Evolutionary conservation across 345 rosid species (phyloP), one percentile per base, ranked within the genome.

Genomic region (Dipteronia dyeriana): DNA sequence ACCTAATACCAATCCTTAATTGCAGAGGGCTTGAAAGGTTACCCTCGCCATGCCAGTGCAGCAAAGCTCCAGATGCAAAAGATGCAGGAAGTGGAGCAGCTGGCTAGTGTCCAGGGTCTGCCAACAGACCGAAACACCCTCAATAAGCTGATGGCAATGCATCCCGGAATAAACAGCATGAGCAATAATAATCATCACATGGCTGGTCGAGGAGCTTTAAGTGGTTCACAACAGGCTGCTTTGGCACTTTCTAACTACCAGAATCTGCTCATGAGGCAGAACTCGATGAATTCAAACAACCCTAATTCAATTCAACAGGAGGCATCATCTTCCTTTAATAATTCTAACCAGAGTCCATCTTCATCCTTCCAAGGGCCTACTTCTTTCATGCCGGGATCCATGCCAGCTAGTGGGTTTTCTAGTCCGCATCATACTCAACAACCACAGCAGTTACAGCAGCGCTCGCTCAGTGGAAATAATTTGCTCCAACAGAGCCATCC

Each of bases 1-100:
- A 79, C 39, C 60, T 76, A 9, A 65, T 45, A 25, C 26, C 34
- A 19, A 31, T 43, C 34, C 39, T 62, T 75, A 23, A 71, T 51
- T 86, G 87, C 94, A 95, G 99, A 95, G 83, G 94, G 97, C 72
- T 86, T 95, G 87, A 95, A 93, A 85, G 91, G 76, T 80, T 95
- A 88, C 84, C 96, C 94, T 63, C 86, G 88, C 43, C 92, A 84
- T 76, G 79, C 85, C 49, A 74, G 74, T 41, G 80, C 86, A 39
- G 88, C 90, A 59, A 94, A 94, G 82, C 76, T 87, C 76, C 95
- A 94, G 82, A 82, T 92, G 90, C 98, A 91, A 70, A 88, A 87
- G 83, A 85, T 90, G 87, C 97, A 88, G 85, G 97, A 93, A 79
- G 89, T 89, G 85, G 97, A 96, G 84, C 99, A 92, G 84, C 84